Percentiles rank a stretch among this genome's conserved stretches.
Conservation (phyloP, 495 filamentous ascomycete genomes). For the Copromyces sp. region DNA sequence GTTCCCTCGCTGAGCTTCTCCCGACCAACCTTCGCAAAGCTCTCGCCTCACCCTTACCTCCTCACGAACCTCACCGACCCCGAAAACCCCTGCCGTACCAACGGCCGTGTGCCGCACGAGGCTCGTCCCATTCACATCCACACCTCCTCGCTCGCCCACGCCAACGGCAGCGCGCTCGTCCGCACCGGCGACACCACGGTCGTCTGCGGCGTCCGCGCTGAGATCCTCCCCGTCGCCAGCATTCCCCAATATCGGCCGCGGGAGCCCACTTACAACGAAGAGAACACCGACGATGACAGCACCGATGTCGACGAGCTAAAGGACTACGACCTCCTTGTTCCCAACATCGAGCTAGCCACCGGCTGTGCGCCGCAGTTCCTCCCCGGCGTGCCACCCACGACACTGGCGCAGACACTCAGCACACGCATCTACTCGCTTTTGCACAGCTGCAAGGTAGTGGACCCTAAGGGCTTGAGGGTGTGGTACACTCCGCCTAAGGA, state of each 20-base stretch:
- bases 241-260: conserved; percentile 52
- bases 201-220: conserved; percentile 81
- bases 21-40: conserved; percentile 73
- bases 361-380: conserved; percentile 79
- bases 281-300: conserved; percentile 3
- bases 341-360: conserved; percentile 83
- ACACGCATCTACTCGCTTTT: conserved; percentile 68
- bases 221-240: conserved; percentile 63
- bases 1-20: conserved; percentile 53
- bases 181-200: conserved; percentile 81
- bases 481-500: conserved; percentile 48
- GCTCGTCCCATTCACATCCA: conserved; percentile 63
- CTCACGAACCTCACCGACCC: conserved; percentile 71
- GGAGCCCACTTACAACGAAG: conserved; percentile 10
- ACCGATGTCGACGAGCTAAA: conserved; percentile 29
- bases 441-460: conserved; percentile 53
- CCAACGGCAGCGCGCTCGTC: conserved; percentile 80
- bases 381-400: conserved; percentile 69
- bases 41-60: conserved; percentile 82
- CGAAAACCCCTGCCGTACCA: conserved; percentile 53
- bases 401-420: conserved; percentile 71
- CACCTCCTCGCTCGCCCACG: conserved; percentile 71
- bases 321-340: conserved; percentile 68
- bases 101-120: conserved; percentile 60
- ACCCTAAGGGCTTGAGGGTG: conserved; percentile 54